A percentile compares a stretch with the other conserved stretches of the same genome.
phyloP scores from a whole-genome alignment of 352 stramenopile species.

The Phytophthora niederhauseri region DNA sequence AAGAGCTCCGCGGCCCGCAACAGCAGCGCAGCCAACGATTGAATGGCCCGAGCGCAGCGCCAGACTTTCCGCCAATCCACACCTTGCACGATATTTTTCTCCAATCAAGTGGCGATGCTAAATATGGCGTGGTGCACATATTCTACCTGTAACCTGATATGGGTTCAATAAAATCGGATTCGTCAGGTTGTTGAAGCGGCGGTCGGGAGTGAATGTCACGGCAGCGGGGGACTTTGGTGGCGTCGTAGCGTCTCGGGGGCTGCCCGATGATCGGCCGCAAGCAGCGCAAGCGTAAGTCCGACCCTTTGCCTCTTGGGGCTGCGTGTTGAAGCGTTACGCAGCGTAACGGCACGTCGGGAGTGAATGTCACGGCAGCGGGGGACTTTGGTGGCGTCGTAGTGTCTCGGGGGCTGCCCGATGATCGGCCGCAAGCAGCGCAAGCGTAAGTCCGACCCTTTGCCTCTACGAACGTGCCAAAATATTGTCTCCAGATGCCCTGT shows the following conservation, averaged over 20 bases:
- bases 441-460: slow-evolving; percentile 34
- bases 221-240: neutral
- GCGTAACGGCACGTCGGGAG: too few relatives aligned
- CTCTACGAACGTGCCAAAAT: neutral
- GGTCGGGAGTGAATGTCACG: slow-evolving; percentile 4
- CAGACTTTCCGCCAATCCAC: slow-evolving; percentile 41
- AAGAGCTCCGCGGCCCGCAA: slow-evolving; percentile 26
- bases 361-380: slow-evolving; percentile 1
- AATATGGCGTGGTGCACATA: neutral
- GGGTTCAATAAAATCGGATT: neutral
- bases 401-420: slow-evolving; percentile 29
- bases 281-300: slow-evolving; percentile 55
- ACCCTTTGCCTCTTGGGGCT: too few relatives aligned
- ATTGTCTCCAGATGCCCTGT: neutral
- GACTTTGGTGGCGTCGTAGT: neutral
- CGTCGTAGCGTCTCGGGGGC: neutral
- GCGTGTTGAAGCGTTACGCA: too few relatives aligned
- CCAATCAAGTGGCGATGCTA: slow-evolving; percentile 10
- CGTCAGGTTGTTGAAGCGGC: neutral
- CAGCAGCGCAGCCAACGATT: slow-evolving; percentile 44
- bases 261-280: slow-evolving; percentile 56
- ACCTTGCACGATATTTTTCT: neutral
- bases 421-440: slow-evolving; percentile 60
- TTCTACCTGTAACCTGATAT: neutral
- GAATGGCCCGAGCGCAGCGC: slow-evolving; percentile 58